Percentiles rank a stretch among this genome's conserved stretches.
Conservation (phyloP, 1,284 basidiomycete genomes). For the Heterobasidion occidentale region DNA sequence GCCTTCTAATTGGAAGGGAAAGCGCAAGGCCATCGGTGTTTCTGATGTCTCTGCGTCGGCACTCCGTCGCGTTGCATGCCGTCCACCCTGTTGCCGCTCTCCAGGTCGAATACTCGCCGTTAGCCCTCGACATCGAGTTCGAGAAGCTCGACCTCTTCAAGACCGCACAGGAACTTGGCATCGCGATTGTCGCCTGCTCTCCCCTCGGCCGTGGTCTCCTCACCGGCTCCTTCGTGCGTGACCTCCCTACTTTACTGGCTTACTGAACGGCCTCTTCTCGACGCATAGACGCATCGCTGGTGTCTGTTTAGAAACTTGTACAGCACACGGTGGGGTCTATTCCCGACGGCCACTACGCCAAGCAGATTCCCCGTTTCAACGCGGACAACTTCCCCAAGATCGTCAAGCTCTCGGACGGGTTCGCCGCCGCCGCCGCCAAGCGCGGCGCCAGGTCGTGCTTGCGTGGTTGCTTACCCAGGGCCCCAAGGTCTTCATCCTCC, state of each 20-base stretch:
- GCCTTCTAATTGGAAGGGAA: conserved; percentile 20
- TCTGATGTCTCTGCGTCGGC: conserved; percentile 35
- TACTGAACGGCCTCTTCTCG: not conserved
- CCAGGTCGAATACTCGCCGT: conserved; percentile 51
- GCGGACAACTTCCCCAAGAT: conserved; percentile 52
- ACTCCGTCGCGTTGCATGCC: conserved; percentile 51
- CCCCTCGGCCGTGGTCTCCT: conserved; percentile 58
- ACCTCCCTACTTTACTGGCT: not conserved
- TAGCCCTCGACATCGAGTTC: conserved; percentile 40
- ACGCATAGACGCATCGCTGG: conserved; percentile 30
- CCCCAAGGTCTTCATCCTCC: conserved; percentile 30
- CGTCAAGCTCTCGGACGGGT: conserved; percentile 36
- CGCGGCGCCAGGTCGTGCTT: conserved; percentile 41
- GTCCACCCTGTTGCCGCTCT: conserved; percentile 54
- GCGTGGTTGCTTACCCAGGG: conserved; percentile 45
- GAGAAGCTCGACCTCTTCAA: conserved; percentile 38
- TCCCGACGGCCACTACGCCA: conserved; percentile 1
- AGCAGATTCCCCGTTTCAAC: conserved; percentile 19
- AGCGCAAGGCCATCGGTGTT: conserved; percentile 32
- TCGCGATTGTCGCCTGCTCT: conserved; percentile 51
- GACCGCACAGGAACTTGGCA: conserved; percentile 43
- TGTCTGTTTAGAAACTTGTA: not conserved
- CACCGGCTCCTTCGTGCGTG: conserved; percentile 39
- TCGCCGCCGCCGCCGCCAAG: conserved; percentile 35
- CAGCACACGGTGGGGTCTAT: not conserved